Base-by-base conservation (phyloP, 73 alveolate species). In the Paramecium primaurelia region DNA sequence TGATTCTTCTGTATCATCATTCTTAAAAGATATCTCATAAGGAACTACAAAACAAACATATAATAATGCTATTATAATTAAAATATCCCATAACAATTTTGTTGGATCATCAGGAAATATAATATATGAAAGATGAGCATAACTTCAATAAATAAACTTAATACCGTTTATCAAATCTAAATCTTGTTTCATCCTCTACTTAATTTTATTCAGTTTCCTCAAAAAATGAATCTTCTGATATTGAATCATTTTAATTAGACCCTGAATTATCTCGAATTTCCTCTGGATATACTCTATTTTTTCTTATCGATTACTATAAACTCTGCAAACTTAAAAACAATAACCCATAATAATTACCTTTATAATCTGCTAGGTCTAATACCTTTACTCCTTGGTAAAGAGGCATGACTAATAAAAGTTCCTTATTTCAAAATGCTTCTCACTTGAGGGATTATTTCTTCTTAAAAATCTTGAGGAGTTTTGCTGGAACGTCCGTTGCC, bases 61-160 rank as follows among this genome's bases (percentile, higher is more conserved):
- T 12, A 45, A 36, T 37, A 84, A 83, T 25, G 83, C 86, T 32
- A 84, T 4, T 47, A 58, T 42, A 14, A 84, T 8, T 6, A 84
- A 45, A 11, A 45, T 32, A 84, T 84, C 92, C 92, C 92, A 84
- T 25, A n/a, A 28, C 14, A 84, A 36, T 84, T 45, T 84, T 11
- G 26, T 22, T 84, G 75, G 75, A 30, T 84, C 83, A 28, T 84
- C 92, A 22, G 92, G 92, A 25, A 28, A 84, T 47, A 84, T 30
- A 84, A 84, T 75, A 38, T 34, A 75, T 2, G 58, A 22, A n/a
- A 75, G 42, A 75, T 37, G 69, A 18, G 69, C 69, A 54, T 54
- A 54, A 54, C 69, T 54, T 54, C 36, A 18, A n/a, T 54, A 54
- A 4, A 54, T 54, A 18, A 54, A 54, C 32, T 11, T 34, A 75